Percentiles rank a stretch among this genome's conserved stretches.
These are phyloP conservation scores for Boechera retrofracta DNA, from an alignment of 345 rosid species.

Conservation along the genomic window DNA sequence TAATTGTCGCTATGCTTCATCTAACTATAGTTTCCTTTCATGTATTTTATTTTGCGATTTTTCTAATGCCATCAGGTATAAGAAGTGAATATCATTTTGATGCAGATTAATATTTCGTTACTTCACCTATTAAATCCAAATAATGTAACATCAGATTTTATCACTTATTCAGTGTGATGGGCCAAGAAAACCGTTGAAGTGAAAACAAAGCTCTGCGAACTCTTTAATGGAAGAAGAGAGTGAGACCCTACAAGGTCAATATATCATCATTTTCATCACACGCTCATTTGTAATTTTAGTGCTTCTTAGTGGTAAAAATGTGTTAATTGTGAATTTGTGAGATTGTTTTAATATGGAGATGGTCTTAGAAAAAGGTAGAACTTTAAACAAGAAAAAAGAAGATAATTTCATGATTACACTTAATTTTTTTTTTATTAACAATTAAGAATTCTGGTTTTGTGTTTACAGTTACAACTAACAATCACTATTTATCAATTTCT, in stretches of 20 bases:
- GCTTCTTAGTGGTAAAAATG: slow-evolving; percentile 1
- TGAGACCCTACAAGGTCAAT: slow-evolving; percentile 22
- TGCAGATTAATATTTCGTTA: slow-evolving; percentile 1
- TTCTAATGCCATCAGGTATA: slow-evolving; percentile 31
- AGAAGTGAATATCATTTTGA: slow-evolving; percentile 1
- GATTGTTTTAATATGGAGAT: background rate
- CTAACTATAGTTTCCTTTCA: slow-evolving; percentile 31
- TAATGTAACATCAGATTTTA: background rate
- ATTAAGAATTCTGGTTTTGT: slow-evolving; percentile 29
- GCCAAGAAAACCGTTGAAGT: slow-evolving; percentile 17
- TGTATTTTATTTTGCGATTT: slow-evolving; percentile 27
- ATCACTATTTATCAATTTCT: background rate
- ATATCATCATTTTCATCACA: slow-evolving; percentile 28
- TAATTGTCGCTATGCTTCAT: slow-evolving; percentile 28
- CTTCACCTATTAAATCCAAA: slow-evolving; percentile 10
- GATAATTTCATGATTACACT: slow-evolving; percentile 4
- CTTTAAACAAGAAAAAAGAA: background rate
- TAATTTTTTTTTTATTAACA: background rate
- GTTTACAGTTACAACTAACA: slow-evolving; percentile 39
- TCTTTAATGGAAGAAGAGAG: slow-evolving; percentile 16
- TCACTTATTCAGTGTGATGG: slow-evolving; percentile 27
- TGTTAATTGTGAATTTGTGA: background rate
- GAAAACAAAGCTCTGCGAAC: slow-evolving; percentile 11
- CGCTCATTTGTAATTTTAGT: background rate
- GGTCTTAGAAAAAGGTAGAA: background rate